These are phyloP conservation scores for Metarhizium brunneum DNA, from an alignment of 2,329 filamentous ascomycete genomes.

Conservation along the genomic window DNA sequence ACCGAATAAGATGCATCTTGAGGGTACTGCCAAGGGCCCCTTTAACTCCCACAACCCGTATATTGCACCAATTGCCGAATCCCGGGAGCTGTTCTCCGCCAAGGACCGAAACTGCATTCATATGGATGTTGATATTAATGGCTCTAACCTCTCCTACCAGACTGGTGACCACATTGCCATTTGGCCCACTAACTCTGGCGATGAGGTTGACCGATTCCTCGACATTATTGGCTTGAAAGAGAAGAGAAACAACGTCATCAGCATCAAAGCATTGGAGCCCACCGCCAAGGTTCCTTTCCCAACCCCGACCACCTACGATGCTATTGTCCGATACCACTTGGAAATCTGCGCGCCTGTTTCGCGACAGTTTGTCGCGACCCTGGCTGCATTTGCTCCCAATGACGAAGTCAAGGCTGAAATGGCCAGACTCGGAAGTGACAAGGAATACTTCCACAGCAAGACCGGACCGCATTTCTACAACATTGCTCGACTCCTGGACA, in stretches of 20 bases:
- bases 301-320: conserved; percentile 91
- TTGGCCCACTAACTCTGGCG: conserved; percentile 93
- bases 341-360: conserved; percentile 94
- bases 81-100: conserved; percentile 80
- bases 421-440: conserved; percentile 80
- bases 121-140: conserved; percentile 86
- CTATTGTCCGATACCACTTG: conserved; percentile 88
- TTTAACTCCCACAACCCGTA: conserved; percentile 96
- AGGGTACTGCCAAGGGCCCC: conserved; percentile 73
- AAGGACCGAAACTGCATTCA: conserved; percentile 93
- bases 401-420: conserved; percentile 82
- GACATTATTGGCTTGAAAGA: conserved; percentile 63
- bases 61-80: conserved; percentile 87
- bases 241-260: conserved; percentile 76
- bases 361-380: conserved; percentile 81
- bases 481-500: conserved; percentile 74
- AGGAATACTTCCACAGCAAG: conserved; percentile 88
- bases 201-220: conserved; percentile 85
- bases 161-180: conserved; percentile 96
- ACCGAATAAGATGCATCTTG: conserved; percentile 91
- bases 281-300: conserved; percentile 98
- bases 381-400: conserved; percentile 82
- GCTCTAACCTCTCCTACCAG: conserved; percentile 84
- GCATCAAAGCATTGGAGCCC: conserved; percentile 82
- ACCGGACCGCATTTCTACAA: conserved; percentile 77